A percentile compares a stretch with the other conserved stretches of the same genome.
Conservation (phyloP, 768 basidiomycete genomes). For the Guyanaporus albipodus region DNA sequence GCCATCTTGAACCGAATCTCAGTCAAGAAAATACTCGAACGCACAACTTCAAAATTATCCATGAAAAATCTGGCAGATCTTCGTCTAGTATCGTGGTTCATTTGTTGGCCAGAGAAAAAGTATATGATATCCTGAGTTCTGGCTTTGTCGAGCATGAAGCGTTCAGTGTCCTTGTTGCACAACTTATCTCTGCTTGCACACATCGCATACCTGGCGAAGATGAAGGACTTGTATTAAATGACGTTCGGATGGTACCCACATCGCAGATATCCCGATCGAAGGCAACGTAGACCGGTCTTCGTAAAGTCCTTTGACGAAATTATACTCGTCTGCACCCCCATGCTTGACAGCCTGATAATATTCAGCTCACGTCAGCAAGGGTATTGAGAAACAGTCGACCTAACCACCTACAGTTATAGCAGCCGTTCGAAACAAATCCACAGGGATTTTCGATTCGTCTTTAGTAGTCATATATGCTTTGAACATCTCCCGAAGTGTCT, state of each 20-base stretch:
- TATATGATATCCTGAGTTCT: slow-evolving; percentile 60
- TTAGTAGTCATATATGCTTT: slow-evolving; percentile 61
- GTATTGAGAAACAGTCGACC: slow-evolving; percentile 16
- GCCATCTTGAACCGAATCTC: neutral
- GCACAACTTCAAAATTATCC: slow-evolving; percentile 61
- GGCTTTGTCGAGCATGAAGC: slow-evolving; percentile 51
- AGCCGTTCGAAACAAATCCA: slow-evolving; percentile 64
- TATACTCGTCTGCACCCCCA: slow-evolving; percentile 72
- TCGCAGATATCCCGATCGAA: slow-evolving; percentile 58
- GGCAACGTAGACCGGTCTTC: slow-evolving; percentile 73
- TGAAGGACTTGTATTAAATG: neutral
- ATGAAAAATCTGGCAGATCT: slow-evolving; percentile 59
- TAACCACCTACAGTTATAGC: slow-evolving; percentile 51
- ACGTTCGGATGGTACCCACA: slow-evolving; percentile 43
- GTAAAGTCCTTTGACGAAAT: slow-evolving; percentile 64
- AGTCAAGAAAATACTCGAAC: slow-evolving; percentile 19
- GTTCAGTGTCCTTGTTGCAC: slow-evolving; percentile 60
- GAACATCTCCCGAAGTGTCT: slow-evolving; percentile 71
- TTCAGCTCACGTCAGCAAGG: neutral
- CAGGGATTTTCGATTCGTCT: slow-evolving; percentile 75
- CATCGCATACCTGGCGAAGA: slow-evolving; percentile 52
- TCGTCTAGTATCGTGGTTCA: slow-evolving; percentile 54
- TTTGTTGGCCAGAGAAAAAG: slow-evolving; percentile 56
- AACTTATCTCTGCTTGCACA: slow-evolving; percentile 52
- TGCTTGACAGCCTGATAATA: slow-evolving; percentile 58